Evolutionary conservation across 176 grass and related monocot species (phyloP), one percentile per base, ranked within the genome.

Genomic region (Zoysia pacifica): DNA sequence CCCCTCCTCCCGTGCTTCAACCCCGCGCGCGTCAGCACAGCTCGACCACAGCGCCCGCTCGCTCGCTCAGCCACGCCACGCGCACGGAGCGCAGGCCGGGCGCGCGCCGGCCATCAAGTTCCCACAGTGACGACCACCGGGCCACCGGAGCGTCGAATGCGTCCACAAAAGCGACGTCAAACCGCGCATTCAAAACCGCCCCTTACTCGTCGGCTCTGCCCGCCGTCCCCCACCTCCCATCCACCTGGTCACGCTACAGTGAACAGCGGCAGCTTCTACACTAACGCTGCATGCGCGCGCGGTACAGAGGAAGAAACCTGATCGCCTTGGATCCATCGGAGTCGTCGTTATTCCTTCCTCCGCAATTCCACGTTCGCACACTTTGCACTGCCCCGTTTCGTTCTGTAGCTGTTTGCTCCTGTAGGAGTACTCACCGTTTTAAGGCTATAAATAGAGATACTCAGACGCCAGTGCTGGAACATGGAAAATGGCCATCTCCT

Each of bases 251-350:
- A 58, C 55, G 18, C 55, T 19, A 58, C 55, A 58, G 55, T 19
- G 18, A 2, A 6, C 28, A 28, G 4, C 6, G 11, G 72, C 56
- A 45, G 73, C 7, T 42, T 58, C 59, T 61, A 43, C 28, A 61
- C 73, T 75, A 47, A 43, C 28, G 46, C 73, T 75, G 72, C 72
- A 39, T 74, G 73, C 55, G 54, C 14, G 35, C 37, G 51, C 1
- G 13, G 12, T 8, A 8, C 58, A 61, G 19, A 28, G 58, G n/a
- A 61, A 28, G 9, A 35, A 11, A 62, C 59, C 36, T 11, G 5
- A 53, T 49, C 7, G 39, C 54, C 53, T 75, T 45, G 53, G 72
- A 59, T 75, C 53, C 72, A 2, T 41, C 48, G 16, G 7, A 6
- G 11, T 69, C 9, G 16, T 59, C 72, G 6, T 18, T 4, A 46